A percentile compares a stretch with the other conserved stretches of the same genome.
Conservation (phyloP, 2,329 filamentous ascomycete genomes). For the Cercospora sesami region DNA sequence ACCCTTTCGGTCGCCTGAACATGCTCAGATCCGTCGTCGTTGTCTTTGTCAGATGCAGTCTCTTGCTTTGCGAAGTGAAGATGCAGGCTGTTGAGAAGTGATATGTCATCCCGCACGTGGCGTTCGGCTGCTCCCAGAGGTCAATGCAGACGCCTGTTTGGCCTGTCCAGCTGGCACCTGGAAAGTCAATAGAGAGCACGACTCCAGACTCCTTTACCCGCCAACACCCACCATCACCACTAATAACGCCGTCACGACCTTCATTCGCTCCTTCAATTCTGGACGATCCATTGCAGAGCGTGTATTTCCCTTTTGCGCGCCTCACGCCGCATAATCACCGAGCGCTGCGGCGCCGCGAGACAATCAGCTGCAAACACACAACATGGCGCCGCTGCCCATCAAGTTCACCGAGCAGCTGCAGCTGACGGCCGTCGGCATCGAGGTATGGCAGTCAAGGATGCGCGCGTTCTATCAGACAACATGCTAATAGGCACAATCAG, state of each 20-base stretch:
- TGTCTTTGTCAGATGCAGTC: background rate
- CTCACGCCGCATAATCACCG: slow-evolving; percentile 7
- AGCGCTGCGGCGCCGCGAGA: slow-evolving; percentile 30
- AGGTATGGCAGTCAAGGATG: slow-evolving; percentile 35
- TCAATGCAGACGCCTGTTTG: background rate
- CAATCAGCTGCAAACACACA: slow-evolving; percentile 23
- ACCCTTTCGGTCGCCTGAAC: background rate
- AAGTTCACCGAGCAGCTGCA: slow-evolving; percentile 91
- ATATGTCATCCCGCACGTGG: slow-evolving; percentile 9
- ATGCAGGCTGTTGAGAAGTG: background rate
- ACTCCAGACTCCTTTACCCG: slow-evolving; percentile 4
- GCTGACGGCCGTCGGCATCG: slow-evolving; percentile 52
- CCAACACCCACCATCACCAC: slow-evolving; percentile 11
- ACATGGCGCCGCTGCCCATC: slow-evolving; percentile 74
- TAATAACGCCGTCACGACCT: slow-evolving; percentile 37
- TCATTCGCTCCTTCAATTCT: slow-evolving; percentile 36
- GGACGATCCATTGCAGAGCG: slow-evolving; percentile 16
- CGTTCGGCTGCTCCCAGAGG: background rate
- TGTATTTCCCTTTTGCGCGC: slow-evolving; percentile 14
- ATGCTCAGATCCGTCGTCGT: background rate
- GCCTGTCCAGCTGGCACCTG: slow-evolving; percentile 4
- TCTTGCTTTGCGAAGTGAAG: background rate
- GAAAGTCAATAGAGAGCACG: slow-evolving; percentile 5
- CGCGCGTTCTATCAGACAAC: background rate
- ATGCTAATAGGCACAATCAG: slow-evolving; percentile 42